These are phyloP conservation scores for Bifiguratus adelaidae DNA, from an alignment of 192 early-diverging fungal species.

Conservation along the genomic window DNA sequence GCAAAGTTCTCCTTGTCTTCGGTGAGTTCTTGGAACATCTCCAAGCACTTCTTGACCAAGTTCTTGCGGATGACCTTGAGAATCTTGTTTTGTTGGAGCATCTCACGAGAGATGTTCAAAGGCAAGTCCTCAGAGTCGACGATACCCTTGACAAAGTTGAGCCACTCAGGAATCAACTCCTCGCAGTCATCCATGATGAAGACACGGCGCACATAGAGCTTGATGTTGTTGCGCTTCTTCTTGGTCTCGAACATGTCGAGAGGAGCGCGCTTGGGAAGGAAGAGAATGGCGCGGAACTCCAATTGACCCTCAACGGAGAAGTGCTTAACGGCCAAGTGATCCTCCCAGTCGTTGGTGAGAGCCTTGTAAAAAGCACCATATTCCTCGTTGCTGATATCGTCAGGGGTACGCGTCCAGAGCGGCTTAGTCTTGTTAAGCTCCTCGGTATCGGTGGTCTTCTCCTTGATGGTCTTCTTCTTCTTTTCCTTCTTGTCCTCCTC, in stretches of 20 bases:
- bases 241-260: slow-evolving; percentile 97
- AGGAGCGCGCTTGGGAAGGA: slow-evolving; percentile 91
- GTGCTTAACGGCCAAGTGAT: slow-evolving; percentile 96
- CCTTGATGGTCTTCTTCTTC: slow-evolving; percentile 80
- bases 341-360: slow-evolving; percentile 98
- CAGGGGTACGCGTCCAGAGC: slow-evolving; percentile 98
- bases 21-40: slow-evolving; percentile 94
- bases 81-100: slow-evolving; percentile 99
- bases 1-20: slow-evolving; percentile 98
- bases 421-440: slow-evolving; percentile 99
- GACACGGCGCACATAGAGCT: slow-evolving; percentile 98
- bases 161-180: slow-evolving; percentile 98
- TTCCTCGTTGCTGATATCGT: slow-evolving; percentile 93
- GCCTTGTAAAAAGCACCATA: slow-evolving; percentile 99
- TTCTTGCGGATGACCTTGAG: slow-evolving; percentile 99
- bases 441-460: slow-evolving; percentile 74
- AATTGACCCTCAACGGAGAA: slow-evolving; percentile 99
- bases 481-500: slow-evolving; percentile 57
- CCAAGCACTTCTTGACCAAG: slow-evolving; percentile 98
- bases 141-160: slow-evolving; percentile 99
- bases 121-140: slow-evolving; percentile 99
- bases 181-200: slow-evolving; percentile 99
- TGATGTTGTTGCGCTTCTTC: slow-evolving; percentile 99
- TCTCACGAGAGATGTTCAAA: slow-evolving; percentile 99
- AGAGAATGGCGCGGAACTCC: slow-evolving; percentile 98